Percentiles rank a stretch among this genome's conserved stretches.
phyloP scores from a whole-genome alignment of 2,329 filamentous ascomycete genomes.

The Penicillium sp. region DNA sequence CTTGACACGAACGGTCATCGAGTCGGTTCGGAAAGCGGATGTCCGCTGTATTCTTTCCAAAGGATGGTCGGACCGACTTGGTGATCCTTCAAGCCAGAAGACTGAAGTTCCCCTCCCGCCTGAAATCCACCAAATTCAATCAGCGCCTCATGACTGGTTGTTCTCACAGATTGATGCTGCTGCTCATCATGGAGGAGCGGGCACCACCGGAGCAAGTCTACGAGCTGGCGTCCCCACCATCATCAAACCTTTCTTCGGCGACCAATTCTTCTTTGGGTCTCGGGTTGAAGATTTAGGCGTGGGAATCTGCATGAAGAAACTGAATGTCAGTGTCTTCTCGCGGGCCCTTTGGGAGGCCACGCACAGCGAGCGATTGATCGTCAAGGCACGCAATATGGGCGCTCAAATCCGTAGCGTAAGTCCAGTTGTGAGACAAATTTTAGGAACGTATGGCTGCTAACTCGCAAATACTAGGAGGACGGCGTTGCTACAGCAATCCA shows the following conservation, averaged over 20 bases:
- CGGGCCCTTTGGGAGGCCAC: slow-evolving; percentile 89
- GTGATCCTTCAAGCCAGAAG: slow-evolving; percentile 59
- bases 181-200: slow-evolving; percentile 90
- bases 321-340: slow-evolving; percentile 84
- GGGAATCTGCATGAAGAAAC: slow-evolving; percentile 82
- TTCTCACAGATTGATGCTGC: slow-evolving; percentile 93
- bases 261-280: slow-evolving; percentile 93
- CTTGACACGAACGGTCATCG: slow-evolving; percentile 89
- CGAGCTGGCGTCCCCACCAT: slow-evolving; percentile 91
- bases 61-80: slow-evolving; percentile 89
- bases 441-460: slow-evolving; percentile 30
- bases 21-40: slow-evolving; percentile 86
- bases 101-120: slow-evolving; percentile 70
- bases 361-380: slow-evolving; percentile 86
- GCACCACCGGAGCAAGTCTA: slow-evolving; percentile 90
- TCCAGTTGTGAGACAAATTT: slow-evolving; percentile 16
- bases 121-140: slow-evolving; percentile 84
- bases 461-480: slow-evolving; percentile 63
- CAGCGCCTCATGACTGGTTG: slow-evolving; percentile 94
- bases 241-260: slow-evolving; percentile 94
- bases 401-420: slow-evolving; percentile 83
- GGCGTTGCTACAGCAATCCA: slow-evolving; percentile 90
- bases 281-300: slow-evolving; percentile 92
- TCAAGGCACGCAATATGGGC: slow-evolving; percentile 78
- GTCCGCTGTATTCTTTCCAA: slow-evolving; percentile 94